Base-by-base conservation (phyloP, 1,139 yeast species). In the Lodderomyces metapsilosis region DNA sequence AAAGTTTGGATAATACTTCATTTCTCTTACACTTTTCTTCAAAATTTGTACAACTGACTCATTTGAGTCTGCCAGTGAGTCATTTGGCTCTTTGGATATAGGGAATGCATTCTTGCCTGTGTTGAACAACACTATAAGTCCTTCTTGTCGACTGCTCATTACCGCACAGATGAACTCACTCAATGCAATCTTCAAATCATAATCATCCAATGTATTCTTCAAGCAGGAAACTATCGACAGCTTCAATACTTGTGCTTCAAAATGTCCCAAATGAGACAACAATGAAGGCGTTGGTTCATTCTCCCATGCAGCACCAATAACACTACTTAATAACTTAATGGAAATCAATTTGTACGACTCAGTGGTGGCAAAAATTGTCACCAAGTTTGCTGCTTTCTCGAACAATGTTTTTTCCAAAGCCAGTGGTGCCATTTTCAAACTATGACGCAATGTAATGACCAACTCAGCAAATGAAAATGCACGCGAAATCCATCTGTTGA, bases 61-160 rank as follows among this genome's bases (percentile, higher is more conserved):
- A 43, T 56, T 47, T 35, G 24, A 13, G 5, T 21, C 17, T 7
- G 27, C 38, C 18, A 16, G 18, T 7, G 32, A 7, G 11, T 28
- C 32, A 7, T 15, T 28, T 15, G 32, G 3, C 4, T 15, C 15
- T 22, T 35, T 44, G 31, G 43, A 47, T 1, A 68, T 58, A 28
- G 32, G 18, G 46, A 71, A 72, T 4, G 69, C 78, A 48, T 82
- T 84, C 45, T 78, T 66, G 1, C 95, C 96, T 38, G 88, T 84
- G 34, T 88, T 68, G 47, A 92, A 78, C 36, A 87, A 68, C 39
- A 87, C 85, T 0, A 95, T 76, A 23, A 91, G 64, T 1, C 98
- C 98, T 56, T 89, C 95, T 63, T 92, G 97, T 44, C 83, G 79
- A 7, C 88, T 82, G 49, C 77, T 79, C 73, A 87, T 74, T 5